Base-by-base conservation (phyloP, 2,329 filamentous ascomycete genomes). In the Daldinia sp. region DNA sequence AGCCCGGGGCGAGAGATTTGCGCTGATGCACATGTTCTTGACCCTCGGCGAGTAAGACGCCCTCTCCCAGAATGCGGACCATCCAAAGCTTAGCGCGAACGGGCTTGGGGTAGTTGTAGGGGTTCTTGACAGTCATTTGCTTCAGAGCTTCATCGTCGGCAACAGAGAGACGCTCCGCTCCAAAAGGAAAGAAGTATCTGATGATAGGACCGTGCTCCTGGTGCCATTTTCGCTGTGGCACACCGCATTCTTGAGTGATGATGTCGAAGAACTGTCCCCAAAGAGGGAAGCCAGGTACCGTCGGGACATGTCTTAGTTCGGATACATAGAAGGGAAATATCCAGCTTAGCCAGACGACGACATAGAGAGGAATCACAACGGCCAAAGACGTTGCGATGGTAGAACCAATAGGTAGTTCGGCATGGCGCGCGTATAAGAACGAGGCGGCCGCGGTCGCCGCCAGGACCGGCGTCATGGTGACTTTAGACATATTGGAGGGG, bases 181-280 rank as follows among this genome's bases (percentile, higher is more conserved):
- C 80, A 34, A 81, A 78, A 21, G 79, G 80, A 59, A 81, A 81
- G 73, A 79, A 81, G 63, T 81, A 81, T 55, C 80, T 75, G 53
- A 81, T 76, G 45, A 81, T 79, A 27, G 76, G 74, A 13, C 79
- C 79, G 47, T 79, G 72, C 21, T 76, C 50, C 34, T 75, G 61
- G 67, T 81, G 79, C 79, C 80, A 81, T 60, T 72, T 60, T 41
- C 79, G 76, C 58, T 80, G 78, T 13, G 77, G 74, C 5, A 80
- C 71, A 52, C 79, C 79, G 48, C 76, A 77, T 64, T 81, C 79
- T 47, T 74, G 71, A 11, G 71, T 73, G 61, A 81, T 78, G 64
- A 81, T 78, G 13, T 72, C 71, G 48, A 79, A 73, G 67, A 81
- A 77, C 41, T 80, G 78, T 1, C 79, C 78, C 76, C 77, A 80